A percentile compares a stretch with the other conserved stretches of the same genome.
These are phyloP conservation scores for Diaporthe velutina DNA, from an alignment of 2,329 filamentous ascomycete species.

Conservation along the genomic window DNA sequence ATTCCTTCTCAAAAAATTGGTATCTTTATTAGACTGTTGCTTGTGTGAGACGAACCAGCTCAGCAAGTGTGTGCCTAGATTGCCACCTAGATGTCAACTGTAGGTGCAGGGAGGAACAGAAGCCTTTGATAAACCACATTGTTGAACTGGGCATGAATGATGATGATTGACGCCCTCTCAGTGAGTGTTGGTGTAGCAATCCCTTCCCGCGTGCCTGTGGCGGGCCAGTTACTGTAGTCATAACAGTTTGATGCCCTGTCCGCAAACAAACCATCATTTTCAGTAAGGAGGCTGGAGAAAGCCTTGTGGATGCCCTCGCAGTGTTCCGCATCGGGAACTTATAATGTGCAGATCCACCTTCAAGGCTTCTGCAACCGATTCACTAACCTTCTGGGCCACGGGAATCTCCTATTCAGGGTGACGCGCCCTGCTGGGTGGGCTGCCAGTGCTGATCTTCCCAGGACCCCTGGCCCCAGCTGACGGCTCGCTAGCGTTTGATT, in stretches of 20 bases:
- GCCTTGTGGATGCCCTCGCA: conserved; percentile 23
- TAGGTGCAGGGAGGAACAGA: too few species aligned
- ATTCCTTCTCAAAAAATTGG: rapidly evolving
- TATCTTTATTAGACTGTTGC: neutral
- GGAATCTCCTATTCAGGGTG: neutral
- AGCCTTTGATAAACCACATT: neutral
- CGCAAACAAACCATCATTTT: neutral
- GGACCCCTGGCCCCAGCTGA: conserved; percentile 27
- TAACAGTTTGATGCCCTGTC: neutral
- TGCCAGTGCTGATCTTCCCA: conserved; percentile 17
- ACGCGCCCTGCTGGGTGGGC: conserved; percentile 9
- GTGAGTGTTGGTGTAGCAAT: neutral
- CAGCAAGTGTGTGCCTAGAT: neutral
- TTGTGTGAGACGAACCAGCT: neutral
- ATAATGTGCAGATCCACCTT: conserved; percentile 7
- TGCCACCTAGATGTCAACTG: neutral
- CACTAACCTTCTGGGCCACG: conserved; percentile 5
- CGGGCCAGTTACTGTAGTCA: neutral
- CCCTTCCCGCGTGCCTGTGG: neutral
- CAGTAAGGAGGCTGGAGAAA: conserved; percentile 14
- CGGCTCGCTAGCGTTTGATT: conserved; percentile 29
- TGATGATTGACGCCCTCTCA: neutral
- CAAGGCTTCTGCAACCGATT: conserved; percentile 18
- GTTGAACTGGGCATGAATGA: neutral
- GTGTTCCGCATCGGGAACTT: conserved; percentile 21